A percentile compares a stretch with the other conserved stretches of the same genome.
Evolutionary conservation across 345 rosid genomes (phyloP).

Genomic region (Cochlearia excelsa): DNA sequence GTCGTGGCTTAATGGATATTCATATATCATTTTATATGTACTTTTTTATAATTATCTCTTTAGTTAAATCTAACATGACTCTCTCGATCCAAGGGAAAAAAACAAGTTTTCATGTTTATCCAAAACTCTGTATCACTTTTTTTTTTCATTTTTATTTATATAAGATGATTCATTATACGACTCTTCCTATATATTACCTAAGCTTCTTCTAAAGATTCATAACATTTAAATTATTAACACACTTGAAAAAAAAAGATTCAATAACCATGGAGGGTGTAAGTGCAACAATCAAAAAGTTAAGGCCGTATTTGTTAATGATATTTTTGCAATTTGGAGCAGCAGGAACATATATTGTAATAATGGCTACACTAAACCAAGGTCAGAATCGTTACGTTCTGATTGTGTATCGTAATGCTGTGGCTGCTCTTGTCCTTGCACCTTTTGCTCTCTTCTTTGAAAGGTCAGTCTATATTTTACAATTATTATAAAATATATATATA

Average conservation of each 20-base stretch:
- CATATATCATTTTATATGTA: background rate
- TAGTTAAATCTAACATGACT: constrained; percentile 24
- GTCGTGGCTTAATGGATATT: constrained; percentile 7
- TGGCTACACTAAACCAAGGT: constrained; percentile 64
- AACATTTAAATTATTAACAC: background rate
- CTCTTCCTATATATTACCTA: constrained; percentile 1
- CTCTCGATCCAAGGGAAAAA: constrained; percentile 19
- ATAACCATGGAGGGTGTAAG: constrained; percentile 27
- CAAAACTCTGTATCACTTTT: constrained; percentile 32
- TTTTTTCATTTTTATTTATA: constrained; percentile 27
- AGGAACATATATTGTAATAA: constrained; percentile 60
- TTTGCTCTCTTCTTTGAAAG: constrained; percentile 74
- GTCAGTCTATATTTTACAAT: constrained; percentile 30
- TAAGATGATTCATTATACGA: constrained; percentile 26
- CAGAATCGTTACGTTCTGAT: constrained; percentile 71
- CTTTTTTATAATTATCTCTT: constrained; percentile 27
- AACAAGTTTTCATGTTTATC: constrained; percentile 27
- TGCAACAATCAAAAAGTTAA: constrained; percentile 30
- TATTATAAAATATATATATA: background rate
- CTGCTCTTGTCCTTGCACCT: constrained; percentile 71
- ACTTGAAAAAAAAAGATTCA: background rate
- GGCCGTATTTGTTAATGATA: constrained; percentile 68
- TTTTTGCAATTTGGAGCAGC: constrained; percentile 66
- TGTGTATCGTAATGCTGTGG: constrained; percentile 67
- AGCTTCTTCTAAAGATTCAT: constrained; percentile 9